Base-by-base conservation (phyloP, 2,329 filamentous ascomycete species). In the Colletotrichum gloeosporioides region DNA sequence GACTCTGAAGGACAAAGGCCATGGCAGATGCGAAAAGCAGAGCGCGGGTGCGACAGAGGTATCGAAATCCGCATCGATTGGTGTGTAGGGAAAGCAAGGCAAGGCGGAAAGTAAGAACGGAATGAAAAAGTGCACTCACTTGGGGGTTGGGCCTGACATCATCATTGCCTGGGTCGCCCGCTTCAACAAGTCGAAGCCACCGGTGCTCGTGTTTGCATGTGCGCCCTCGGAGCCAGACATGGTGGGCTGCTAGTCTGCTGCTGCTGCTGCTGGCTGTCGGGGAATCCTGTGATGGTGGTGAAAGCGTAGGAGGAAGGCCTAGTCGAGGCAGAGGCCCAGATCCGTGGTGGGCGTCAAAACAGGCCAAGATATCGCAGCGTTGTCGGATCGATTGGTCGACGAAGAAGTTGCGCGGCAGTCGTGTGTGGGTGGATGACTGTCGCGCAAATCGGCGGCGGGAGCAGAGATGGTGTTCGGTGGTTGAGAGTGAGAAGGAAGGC, bases 141-240 rank as follows among this genome's bases (percentile, higher is more conserved):
- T 78, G 18, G 75, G 68, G 57, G 64, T 77, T 63, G 76, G 69
- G 53, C 86, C 92, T 85, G 90, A 92, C 87, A 89, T 89, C 89
- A 92, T 91, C 88, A 92, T 90, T 79, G 89, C 89, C 81, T 92
- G 90, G n/a, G 91, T 92, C 77, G 91, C 91, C 82, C 90, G 87
- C 81, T 89, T 87, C 78, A 92, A 83, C 79, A 92, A 85, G 83
- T 92, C 91, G 79, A 89, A 91, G 79, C 88, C 86, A 80, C 84
- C 85, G 69, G 83, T 81, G 81, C 88, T 87, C 39, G 82, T 81
- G 81, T 84, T 85, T 73, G 83, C 81, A 77, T 82, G 82, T 71
- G 82, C 81, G 79, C 82, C 83, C 81, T 90, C 88, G 76, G 87
- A 85, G 84, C 87, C 87, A 81, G 89, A 86, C 90, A 92, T 91